Percentiles rank a stretch among this genome's conserved stretches.
Evolutionary conservation across 495 filamentous ascomycete species (phyloP).

Genomic region (Corynascus novoguineensis): DNA sequence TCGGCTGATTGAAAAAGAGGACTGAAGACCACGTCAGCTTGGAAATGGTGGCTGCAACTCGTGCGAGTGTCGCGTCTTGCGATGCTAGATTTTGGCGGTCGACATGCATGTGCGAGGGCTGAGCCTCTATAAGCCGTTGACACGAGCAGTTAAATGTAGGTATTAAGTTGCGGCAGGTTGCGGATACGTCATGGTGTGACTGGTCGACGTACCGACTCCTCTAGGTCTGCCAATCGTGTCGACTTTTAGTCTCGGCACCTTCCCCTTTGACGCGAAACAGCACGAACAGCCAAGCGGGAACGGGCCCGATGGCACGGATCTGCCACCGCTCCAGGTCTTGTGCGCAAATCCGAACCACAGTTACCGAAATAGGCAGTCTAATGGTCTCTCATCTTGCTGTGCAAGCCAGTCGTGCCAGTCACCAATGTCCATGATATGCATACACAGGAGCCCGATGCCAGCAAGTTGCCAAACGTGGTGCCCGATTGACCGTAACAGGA

Average conservation of each 20-base stretch:
- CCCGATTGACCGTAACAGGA: too few species aligned
- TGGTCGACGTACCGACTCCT: neutral
- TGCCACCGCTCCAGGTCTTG: neutral
- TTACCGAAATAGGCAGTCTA: neutral
- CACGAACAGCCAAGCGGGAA: too few species aligned
- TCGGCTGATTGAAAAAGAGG: neutral
- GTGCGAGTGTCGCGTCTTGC: neutral
- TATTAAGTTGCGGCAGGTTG: neutral
- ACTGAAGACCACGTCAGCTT: neutral
- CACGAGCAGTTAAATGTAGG: neutral
- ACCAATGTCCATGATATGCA: too few species aligned
- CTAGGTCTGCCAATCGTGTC: neutral
- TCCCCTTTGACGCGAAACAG: neutral
- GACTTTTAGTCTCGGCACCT: conserved; percentile 1
- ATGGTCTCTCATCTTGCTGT: neutral
- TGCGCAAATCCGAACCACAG: neutral
- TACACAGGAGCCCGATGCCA: too few species aligned
- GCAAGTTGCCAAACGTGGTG: too few species aligned
- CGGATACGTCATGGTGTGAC: conserved; percentile 9
- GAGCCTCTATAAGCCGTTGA: neutral
- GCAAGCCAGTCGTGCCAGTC: neutral
- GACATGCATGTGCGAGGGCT: neutral
- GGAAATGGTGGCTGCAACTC: neutral
- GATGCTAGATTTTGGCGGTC: neutral
- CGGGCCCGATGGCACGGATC: neutral